phyloP scores from a whole-genome alignment of 2,329 filamentous ascomycete species.

The Fusarium albosuccineum region DNA sequence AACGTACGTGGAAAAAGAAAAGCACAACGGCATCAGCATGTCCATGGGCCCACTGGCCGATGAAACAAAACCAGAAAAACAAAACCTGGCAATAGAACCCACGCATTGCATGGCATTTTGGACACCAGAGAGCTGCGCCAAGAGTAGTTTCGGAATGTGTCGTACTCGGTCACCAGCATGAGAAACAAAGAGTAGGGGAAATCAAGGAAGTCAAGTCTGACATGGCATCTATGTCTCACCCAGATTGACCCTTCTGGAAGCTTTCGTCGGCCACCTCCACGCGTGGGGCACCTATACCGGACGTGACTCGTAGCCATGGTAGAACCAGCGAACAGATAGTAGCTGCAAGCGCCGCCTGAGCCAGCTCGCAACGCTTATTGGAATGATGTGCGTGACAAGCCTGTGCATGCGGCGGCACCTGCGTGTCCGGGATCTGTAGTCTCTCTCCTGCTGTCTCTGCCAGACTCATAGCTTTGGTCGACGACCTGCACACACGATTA shows the following conservation, averaged over 20 bases:
- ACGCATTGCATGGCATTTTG: background rate
- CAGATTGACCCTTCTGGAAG: constrained; percentile 38
- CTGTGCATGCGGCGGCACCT: constrained; percentile 13
- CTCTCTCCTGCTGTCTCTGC: constrained; percentile 3
- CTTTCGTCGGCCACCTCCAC: constrained; percentile 24
- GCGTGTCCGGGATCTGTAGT: background rate
- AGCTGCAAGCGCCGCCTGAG: background rate
- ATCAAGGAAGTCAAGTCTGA: constrained; percentile 1
- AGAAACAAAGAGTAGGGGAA: constrained; percentile 8
- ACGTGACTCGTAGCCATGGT: constrained; percentile 25
- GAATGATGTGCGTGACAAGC: constrained; percentile 25
- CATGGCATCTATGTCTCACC: constrained; percentile 21
- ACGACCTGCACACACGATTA: constrained; percentile 5
- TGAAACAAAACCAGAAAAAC: constrained; percentile 38
- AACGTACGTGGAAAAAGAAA: constrained; percentile 46
- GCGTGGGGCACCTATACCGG: constrained; percentile 22
- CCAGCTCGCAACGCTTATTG: constrained; percentile 7
- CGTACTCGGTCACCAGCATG: constrained; percentile 1
- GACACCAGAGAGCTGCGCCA: constrained; percentile 1
- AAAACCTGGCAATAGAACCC: constrained; percentile 16
- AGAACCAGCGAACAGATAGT: constrained; percentile 1
- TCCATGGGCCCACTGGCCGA: constrained; percentile 21
- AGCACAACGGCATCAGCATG: constrained; percentile 19
- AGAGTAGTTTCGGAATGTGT: constrained; percentile 5
- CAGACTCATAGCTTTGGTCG: constrained; percentile 2